phyloP scores from a whole-genome alignment of 2,329 filamentous ascomycete species.

The Uncinocarpus reesii region DNA sequence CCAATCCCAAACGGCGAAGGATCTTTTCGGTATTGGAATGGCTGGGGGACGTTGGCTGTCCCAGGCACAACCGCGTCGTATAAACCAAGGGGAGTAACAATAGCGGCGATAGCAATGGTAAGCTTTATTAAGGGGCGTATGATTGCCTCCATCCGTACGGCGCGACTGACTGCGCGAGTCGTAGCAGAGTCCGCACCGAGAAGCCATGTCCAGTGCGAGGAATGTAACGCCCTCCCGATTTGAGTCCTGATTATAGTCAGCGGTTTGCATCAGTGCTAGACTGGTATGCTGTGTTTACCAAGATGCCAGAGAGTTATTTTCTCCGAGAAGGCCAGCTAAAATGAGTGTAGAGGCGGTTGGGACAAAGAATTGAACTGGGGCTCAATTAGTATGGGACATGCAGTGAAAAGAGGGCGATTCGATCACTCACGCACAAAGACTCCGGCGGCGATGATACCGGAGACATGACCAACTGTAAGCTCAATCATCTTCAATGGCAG shows the following conservation, averaged over 20 bases:
- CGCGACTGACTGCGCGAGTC: slow-evolving; percentile 25
- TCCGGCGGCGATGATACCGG: slow-evolving; percentile 33
- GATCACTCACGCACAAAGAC: slow-evolving; percentile 26
- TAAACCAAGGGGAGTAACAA: slow-evolving; percentile 40
- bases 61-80: slow-evolving; percentile 31
- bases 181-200: slow-evolving; percentile 32
- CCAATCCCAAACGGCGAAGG: slow-evolving; percentile 31
- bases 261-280: background rate
- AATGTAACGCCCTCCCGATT: slow-evolving; percentile 30
- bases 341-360: slow-evolving; percentile 31
- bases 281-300: slow-evolving; percentile 11
- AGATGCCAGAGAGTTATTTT: slow-evolving; percentile 28
- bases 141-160: slow-evolving; percentile 22
- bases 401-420: background rate
- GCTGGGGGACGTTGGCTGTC: slow-evolving; percentile 11
- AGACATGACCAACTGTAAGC: slow-evolving; percentile 32
- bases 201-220: slow-evolving; percentile 36
- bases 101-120: slow-evolving; percentile 29
- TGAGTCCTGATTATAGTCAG: slow-evolving; percentile 25
- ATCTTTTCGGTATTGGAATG: slow-evolving; percentile 35
- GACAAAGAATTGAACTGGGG: slow-evolving; percentile 30
- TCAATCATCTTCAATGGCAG: slow-evolving; percentile 7
- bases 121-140: slow-evolving; percentile 21
- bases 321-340: slow-evolving; percentile 28
- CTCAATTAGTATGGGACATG: background rate